Evolutionary conservation across 2,329 filamentous ascomycete species (phyloP), one percentile per base, ranked within the genome.

Genomic region (Xylaria sp.): DNA sequence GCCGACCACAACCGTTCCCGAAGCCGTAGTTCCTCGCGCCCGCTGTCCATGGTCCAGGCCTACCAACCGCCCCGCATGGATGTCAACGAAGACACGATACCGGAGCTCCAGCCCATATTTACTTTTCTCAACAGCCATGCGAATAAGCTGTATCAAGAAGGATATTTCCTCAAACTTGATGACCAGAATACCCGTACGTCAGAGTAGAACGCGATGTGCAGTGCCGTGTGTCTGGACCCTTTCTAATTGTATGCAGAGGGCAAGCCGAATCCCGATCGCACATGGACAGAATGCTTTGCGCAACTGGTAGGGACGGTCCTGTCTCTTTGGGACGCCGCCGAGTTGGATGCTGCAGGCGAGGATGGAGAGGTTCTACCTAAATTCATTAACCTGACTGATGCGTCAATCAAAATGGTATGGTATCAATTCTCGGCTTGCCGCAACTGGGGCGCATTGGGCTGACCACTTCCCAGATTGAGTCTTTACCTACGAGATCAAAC

Each of bases 91-190:
- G 94, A 98, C 78, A 97, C 93, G 37, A 90, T 96, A 71, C 94
- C 96, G 46, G 96, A 99, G 85, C 86, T 99, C 71, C 92, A 94
- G 82, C 95, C 94, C 72, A 94, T 98, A 76, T 98, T 98, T 81
- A 93, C 89, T 70, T 96, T 94, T 78, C 87, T 99, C 73, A 98
- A 97, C 82, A 96, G 92, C 81, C 96, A 99, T 80, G 91, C 90
- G 67, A 98, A 98, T 81, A 98, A 98, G 83, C 85, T 98, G 65
- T 99, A 98, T 80, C 94, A 98, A 75, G 96, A 99, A 82, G 96
- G 96, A 46, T 99, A 98, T 78, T 98, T 99, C 74, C 83, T 99
- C 75, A 99, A 98, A 82, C 85, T 99, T 58, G 95, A 98, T 80
- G 96, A 99, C 81, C 90, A 97, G 75, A 97, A 98, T 78, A 91